Evolutionary conservation across 371 early-diverging fungal genomes (phyloP).

Genomic region (Basidiobolus meristosporus): DNA sequence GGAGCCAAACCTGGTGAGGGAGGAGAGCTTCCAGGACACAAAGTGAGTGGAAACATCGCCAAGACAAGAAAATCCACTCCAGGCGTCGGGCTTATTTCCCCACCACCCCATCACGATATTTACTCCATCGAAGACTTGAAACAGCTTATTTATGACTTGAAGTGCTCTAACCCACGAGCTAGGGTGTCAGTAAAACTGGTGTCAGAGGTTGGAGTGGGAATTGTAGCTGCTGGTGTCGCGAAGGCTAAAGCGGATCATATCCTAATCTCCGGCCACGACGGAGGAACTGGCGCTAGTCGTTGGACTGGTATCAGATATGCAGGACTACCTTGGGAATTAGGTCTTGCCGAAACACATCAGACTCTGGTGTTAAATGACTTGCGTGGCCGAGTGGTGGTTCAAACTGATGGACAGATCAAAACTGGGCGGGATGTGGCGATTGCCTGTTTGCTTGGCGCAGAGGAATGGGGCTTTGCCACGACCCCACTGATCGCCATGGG

Average conservation of each 20-base stretch:
- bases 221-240: constrained; percentile 90
- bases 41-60: constrained; percentile 80
- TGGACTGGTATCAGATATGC: constrained; percentile 97
- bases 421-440: constrained; percentile 91
- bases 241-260: constrained; percentile 95
- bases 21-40: constrained; percentile 63
- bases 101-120: constrained; percentile 95
- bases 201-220: constrained; percentile 90
- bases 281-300: constrained; percentile 93
- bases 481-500: constrained; percentile 94
- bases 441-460: constrained; percentile 90
- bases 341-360: constrained; percentile 92
- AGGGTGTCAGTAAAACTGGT: constrained; percentile 92
- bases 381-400: constrained; percentile 83
- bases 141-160: constrained; percentile 92
- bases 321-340: constrained; percentile 94
- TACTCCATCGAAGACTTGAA: constrained; percentile 94
- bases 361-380: constrained; percentile 87
- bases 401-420: constrained; percentile 94
- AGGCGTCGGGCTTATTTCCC: constrained; percentile 87
- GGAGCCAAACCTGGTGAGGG: constrained; percentile 98
- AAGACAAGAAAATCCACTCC: constrained; percentile 86
- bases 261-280: constrained; percentile 88
- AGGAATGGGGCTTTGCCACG: constrained; percentile 97
- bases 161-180: constrained; percentile 77